A percentile compares a stretch with the other conserved stretches of the same genome.
Conservation (phyloP, 495 filamentous ascomycete species). For the Lichenothelia convexa region DNA sequence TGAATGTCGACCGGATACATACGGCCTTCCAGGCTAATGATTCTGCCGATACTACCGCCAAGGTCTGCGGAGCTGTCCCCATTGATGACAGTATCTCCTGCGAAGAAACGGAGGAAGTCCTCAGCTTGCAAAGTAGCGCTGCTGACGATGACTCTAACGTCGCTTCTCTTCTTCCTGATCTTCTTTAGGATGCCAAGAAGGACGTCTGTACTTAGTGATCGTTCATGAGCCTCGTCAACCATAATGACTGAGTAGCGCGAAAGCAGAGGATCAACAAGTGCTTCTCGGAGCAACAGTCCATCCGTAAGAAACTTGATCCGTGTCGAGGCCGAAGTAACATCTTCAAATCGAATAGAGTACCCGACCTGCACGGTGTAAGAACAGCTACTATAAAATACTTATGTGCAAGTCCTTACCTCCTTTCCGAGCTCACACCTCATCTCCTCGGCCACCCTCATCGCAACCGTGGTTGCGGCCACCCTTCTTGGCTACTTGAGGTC, state of each 20-base stretch:
- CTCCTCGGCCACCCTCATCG: conserved; percentile 80
- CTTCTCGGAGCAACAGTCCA: conserved; percentile 84
- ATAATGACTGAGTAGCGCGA: conserved; percentile 94
- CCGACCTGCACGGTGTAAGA: conserved; percentile 37
- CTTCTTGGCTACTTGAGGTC: conserved; percentile 66
- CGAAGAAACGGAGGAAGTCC: conserved; percentile 71
- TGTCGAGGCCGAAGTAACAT: conserved; percentile 73
- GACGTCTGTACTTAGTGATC: conserved; percentile 85
- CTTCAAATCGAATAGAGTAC: conserved; percentile 93
- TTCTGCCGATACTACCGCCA: conserved; percentile 37
- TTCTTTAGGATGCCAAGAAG: conserved; percentile 91
- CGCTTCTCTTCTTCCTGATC: conserved; percentile 62
- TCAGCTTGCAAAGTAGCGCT: conserved; percentile 90
- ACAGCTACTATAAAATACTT: no score
- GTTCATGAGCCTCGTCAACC: conserved; percentile 96
- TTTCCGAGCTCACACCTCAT: conserved; percentile 80
- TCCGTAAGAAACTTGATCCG: conserved; percentile 94
- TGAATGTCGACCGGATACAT: conserved; percentile 84
- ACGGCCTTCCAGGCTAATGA: conserved; percentile 79
- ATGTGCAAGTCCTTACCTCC: no score
- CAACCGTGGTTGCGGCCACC: conserved; percentile 86
- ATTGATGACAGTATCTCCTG: conserved; percentile 23
- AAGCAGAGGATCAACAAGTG: conserved; percentile 77
- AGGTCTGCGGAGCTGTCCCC: conserved; percentile 21
- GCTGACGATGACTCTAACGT: conserved; percentile 78